These are phyloP conservation scores for Phaffia tasmanica DNA, from an alignment of 768 basidiomycete genomes.

Conservation along the genomic window DNA sequence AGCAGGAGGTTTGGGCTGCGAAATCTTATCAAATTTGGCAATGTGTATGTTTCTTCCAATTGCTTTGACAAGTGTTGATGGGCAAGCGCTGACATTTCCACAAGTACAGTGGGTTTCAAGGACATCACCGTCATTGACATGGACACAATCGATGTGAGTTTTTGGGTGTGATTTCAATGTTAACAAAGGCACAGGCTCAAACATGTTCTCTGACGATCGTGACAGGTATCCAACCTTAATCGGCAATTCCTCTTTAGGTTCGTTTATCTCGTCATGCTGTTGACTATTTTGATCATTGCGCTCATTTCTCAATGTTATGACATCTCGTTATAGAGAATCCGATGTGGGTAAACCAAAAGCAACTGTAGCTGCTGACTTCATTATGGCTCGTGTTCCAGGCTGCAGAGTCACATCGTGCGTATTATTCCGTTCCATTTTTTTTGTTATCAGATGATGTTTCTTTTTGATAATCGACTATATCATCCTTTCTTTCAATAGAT, in stretches of 20 bases:
- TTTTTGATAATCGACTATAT: background rate
- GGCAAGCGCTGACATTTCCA: background rate
- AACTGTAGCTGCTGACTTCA: slow-evolving; percentile 82
- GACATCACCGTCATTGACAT: slow-evolving; percentile 99
- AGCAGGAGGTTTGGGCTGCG: slow-evolving; percentile 90
- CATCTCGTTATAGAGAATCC: slow-evolving; percentile 9
- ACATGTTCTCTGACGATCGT: background rate
- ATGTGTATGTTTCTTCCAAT: slow-evolving; percentile 43
- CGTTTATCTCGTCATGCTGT: slow-evolving; percentile 24
- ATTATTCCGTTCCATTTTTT: background rate
- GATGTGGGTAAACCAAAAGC: slow-evolving; percentile 95
- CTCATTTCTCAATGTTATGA: slow-evolving; percentile 3
- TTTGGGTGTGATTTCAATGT: background rate
- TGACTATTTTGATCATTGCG: background rate
- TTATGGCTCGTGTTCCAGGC: slow-evolving; percentile 92
- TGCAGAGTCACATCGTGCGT: slow-evolving; percentile 93
- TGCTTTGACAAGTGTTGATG: background rate
- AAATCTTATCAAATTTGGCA: slow-evolving; percentile 92
- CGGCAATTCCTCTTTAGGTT: slow-evolving; percentile 96
- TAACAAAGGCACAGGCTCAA: background rate
- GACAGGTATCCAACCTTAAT: slow-evolving; percentile 81
- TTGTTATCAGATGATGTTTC: background rate
- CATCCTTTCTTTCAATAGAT: slow-evolving; percentile 44
- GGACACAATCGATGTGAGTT: slow-evolving; percentile 35
- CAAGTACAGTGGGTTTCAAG: slow-evolving; percentile 63